phyloP scores from a whole-genome alignment of 1,284 basidiomycete genomes.

The Ganoderma multipileum region DNA sequence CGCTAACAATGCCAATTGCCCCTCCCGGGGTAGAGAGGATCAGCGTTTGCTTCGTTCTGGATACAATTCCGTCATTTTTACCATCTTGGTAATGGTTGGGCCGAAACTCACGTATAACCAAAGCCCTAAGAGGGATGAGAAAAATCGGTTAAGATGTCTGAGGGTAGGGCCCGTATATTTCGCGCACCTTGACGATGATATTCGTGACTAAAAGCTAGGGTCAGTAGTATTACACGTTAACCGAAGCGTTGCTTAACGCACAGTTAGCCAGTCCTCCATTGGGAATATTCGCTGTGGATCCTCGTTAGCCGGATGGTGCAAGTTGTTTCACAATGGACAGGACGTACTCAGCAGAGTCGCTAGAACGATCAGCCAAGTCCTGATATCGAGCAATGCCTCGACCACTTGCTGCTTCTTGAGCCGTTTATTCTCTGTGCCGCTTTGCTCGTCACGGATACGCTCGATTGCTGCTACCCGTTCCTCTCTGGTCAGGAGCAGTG shows the following conservation, averaged over 20 bases:
- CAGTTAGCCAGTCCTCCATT: constrained; percentile 73
- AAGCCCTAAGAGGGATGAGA: constrained; percentile 55
- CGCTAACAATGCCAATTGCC: constrained; percentile 53
- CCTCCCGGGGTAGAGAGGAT: constrained; percentile 71
- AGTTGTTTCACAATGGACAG: not conserved
- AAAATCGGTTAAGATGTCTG: too few species aligned
- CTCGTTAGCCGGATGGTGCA: not conserved
- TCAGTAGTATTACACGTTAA: not conserved
- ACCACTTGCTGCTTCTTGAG: constrained; percentile 67
- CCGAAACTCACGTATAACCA: constrained; percentile 61
- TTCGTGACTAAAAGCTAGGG: constrained; percentile 55
- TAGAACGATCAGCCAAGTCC: constrained; percentile 72
- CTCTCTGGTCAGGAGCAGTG: constrained; percentile 61
- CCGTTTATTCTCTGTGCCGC: constrained; percentile 68
- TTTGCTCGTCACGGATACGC: constrained; percentile 72
- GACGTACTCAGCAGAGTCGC: constrained; percentile 60
- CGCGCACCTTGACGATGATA: constrained; percentile 55
- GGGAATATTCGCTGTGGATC: constrained; percentile 60
- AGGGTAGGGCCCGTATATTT: too few species aligned
- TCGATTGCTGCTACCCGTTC: constrained; percentile 72
- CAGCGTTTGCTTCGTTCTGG: constrained; percentile 65
- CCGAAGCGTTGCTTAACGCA: constrained; percentile 39
- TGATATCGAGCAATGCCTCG: constrained; percentile 63
- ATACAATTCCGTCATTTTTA: not conserved
- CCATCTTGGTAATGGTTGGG: not conserved